Base-by-base conservation (phyloP, 306 rosid genomes). In the Castanopsis chinensis region DNA sequence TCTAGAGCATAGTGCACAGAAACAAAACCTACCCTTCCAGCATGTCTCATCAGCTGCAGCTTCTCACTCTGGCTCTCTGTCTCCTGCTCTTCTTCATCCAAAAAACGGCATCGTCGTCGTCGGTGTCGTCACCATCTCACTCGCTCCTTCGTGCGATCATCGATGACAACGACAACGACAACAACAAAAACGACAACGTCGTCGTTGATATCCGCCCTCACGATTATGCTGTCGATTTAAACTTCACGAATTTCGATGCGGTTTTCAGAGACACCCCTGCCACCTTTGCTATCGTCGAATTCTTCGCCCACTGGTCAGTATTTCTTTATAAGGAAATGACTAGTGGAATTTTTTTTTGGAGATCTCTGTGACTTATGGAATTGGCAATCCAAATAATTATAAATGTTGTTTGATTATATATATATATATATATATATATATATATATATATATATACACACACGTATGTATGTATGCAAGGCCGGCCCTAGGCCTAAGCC, bases 221-320 rank as follows among this genome's bases (percentile, higher is more conserved):
- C 27, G 97, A 95, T 87, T 90, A 80, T 23, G 97, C 90, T 9
- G 83, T 91, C 45, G 96, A 91, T 58, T 88, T 95, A 82, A 93
- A 95, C 79, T 88, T 71, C 55, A 86, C 94, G 7, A 89, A 63
- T 82, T 95, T 95, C 70, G 97, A 91, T 85, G 84, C 81, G 25
- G 92, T 88, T 78, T 85, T 95, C 25, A 79, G 85, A 82, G 90
- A 90, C 53, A 86, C 98, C 41, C 96, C 97, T 59, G 94, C 99
- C 70, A 86, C 91, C 32, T 89, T 78, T 43, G 97, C 96, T 56
- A 56, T 95, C 37, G 99, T 95, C 63, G 93, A 95, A 59, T 95
- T 95, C 87, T 93, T 88, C 68, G 98, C 99, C 32, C 79, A 89
- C 78, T 95, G 99, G 99, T 95, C 43, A 89, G 92, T 87, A 6